Conservation (phyloP, 176 grass and related monocot species). For the Puccinellia tenuiflora region DNA sequence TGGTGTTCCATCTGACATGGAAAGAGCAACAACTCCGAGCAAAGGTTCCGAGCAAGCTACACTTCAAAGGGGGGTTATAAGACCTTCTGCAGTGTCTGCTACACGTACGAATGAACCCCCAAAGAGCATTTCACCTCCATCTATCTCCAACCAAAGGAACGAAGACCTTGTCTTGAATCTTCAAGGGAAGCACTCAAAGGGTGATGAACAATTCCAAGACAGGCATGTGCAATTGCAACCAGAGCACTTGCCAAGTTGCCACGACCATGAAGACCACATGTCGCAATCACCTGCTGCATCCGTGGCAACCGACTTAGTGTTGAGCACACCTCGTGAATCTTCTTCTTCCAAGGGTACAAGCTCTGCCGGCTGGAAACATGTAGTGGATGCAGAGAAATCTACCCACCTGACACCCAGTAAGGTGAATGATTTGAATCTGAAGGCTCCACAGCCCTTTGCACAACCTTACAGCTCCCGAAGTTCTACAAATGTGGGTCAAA, state of each 20-base stretch:
- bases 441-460: conserved; percentile 21
- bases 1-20: conserved; percentile 26
- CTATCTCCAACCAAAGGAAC: conserved; percentile 39
- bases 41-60: conserved; percentile 16
- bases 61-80: conserved; percentile 19
- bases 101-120: conserved; percentile 8
- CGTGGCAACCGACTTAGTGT: conserved; percentile 79
- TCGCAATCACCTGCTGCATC: conserved; percentile 51
- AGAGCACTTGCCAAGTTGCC: conserved; percentile 8
- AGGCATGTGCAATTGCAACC: conserved; percentile 16
- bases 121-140: conserved; percentile 54
- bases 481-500: conserved; percentile 23
- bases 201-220: conserved; percentile 46
- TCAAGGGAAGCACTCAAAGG: conserved; percentile 47
- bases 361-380: conserved; percentile 6
- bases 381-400: conserved; percentile 21
- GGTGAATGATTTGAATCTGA: conserved; percentile 34
- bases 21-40: conserved; percentile 30
- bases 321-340: conserved; percentile 54
- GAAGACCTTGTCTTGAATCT: conserved; percentile 59
- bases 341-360: conserved; percentile 40
- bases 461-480: conserved; percentile 21
- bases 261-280: conserved; percentile 15
- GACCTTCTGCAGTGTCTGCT: conserved; percentile 31
- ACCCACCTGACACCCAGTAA: conserved; percentile 27